phyloP scores from a whole-genome alignment of 495 filamentous ascomycete species.

The Penicillium paxilli region DNA sequence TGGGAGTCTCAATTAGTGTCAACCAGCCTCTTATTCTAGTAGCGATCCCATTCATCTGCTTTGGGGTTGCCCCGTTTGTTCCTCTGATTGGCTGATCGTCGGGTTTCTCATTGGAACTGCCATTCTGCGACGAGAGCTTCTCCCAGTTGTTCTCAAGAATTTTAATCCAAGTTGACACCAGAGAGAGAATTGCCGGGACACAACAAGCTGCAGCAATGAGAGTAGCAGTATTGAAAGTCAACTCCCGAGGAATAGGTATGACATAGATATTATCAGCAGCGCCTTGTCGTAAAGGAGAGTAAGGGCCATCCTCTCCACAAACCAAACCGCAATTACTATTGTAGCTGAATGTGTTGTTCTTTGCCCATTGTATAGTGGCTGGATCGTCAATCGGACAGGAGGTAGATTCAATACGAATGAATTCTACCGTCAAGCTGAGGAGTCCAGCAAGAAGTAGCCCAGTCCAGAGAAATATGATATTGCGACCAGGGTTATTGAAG shows the following conservation, averaged over 20 bases:
- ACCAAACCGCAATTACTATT: slow-evolving; percentile 27
- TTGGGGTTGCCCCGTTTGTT: slow-evolving; percentile 53
- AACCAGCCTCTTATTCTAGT: slow-evolving; percentile 41
- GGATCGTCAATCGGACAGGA: slow-evolving; percentile 39
- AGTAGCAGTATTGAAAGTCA: slow-evolving; percentile 54
- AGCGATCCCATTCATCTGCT: slow-evolving; percentile 49
- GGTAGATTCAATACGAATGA: slow-evolving; percentile 47
- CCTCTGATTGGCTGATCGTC: slow-evolving; percentile 45
- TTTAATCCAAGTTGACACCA: slow-evolving; percentile 59
- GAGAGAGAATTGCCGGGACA: slow-evolving; percentile 56
- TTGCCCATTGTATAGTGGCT: slow-evolving; percentile 32
- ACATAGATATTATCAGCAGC: slow-evolving; percentile 56
- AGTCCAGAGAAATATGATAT: slow-evolving; percentile 63
- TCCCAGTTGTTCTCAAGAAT: slow-evolving; percentile 58
- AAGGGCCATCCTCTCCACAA: slow-evolving; percentile 44
- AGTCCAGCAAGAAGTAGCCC: slow-evolving; percentile 55
- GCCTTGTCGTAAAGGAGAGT: slow-evolving; percentile 47
- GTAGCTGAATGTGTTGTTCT: slow-evolving; percentile 31
- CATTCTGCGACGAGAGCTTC: slow-evolving; percentile 34
- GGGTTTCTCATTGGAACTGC: slow-evolving; percentile 16
- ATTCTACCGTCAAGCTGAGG: slow-evolving; percentile 57
- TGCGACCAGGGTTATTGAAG: slow-evolving; percentile 59
- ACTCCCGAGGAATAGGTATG: slow-evolving; percentile 48
- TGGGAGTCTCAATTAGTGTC: slow-evolving; percentile 49
- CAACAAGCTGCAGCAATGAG: slow-evolving; percentile 60